Conservation (phyloP, 805 yeast species). For the Debaryomyces prosopidis region DNA sequence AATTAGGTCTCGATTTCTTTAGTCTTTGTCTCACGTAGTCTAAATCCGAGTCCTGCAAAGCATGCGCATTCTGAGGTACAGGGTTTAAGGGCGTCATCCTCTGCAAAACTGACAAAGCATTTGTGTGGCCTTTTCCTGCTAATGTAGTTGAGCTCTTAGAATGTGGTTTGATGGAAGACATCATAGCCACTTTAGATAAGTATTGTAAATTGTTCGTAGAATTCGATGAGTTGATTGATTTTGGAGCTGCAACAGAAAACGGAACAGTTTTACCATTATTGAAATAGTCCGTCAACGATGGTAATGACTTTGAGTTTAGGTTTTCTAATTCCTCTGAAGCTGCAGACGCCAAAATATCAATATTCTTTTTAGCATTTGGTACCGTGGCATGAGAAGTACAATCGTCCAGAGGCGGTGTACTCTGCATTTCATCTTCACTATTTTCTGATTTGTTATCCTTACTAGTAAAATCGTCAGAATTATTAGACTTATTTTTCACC, state of each 20-base stretch:
- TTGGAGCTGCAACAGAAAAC: background rate
- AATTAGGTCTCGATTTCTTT: constrained; percentile 52
- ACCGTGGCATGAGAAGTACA: background rate
- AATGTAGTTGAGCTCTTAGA: constrained; percentile 16
- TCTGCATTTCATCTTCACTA: background rate
- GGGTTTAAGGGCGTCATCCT: constrained; percentile 59
- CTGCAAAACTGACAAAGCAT: constrained; percentile 51
- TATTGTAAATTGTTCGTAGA: constrained; percentile 21
- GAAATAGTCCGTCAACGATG: constrained; percentile 53
- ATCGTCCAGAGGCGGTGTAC: constrained; percentile 3
- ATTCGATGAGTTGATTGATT: constrained; percentile 2
- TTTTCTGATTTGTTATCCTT: too few relatives aligned
- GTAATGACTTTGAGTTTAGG: constrained; percentile 51
- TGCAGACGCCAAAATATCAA: constrained; percentile 53
- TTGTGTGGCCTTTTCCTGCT: constrained; percentile 20
- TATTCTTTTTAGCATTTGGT: constrained; percentile 31
- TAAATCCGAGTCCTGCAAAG: constrained; percentile 46
- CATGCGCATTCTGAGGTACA: constrained; percentile 10
- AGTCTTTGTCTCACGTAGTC: constrained; percentile 46
- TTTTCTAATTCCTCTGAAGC: constrained; percentile 55
- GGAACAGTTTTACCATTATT: constrained; percentile 6
- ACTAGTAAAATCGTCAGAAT: background rate
- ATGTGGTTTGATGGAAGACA: constrained; percentile 4
- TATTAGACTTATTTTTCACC: background rate
- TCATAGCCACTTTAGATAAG: constrained; percentile 22